A percentile compares a stretch with the other conserved stretches of the same genome.
phyloP scores from a whole-genome alignment of 139 green algal species.

The Diplosphaera chodatii region DNA sequence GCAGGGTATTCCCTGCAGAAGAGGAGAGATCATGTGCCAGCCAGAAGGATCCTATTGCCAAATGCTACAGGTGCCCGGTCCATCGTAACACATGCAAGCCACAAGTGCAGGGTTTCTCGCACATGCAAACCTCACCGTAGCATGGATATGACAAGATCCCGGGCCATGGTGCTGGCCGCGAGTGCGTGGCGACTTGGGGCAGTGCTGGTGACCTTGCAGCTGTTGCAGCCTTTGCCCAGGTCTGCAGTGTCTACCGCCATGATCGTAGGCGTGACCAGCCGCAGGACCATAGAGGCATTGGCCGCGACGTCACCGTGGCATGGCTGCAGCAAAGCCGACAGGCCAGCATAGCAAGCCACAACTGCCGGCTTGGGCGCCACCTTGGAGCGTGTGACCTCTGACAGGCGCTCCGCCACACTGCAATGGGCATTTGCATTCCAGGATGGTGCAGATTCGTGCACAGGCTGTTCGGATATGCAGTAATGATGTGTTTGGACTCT shows the following conservation, averaged over 20 bases:
- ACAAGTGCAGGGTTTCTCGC: too few species aligned
- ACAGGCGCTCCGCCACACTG: slow-evolving; percentile 17
- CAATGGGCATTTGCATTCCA: too few species aligned
- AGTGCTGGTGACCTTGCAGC: slow-evolving; percentile 6
- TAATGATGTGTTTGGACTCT: slow-evolving; percentile 1
- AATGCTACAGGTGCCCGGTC: too few species aligned
- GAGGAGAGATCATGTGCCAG: too few species aligned
- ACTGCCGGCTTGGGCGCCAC: slow-evolving; percentile 7
- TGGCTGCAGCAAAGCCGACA: slow-evolving; percentile 32
- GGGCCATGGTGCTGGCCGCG: slow-evolving; percentile 13
- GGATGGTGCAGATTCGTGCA: too few species aligned
- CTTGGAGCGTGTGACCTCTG: not conserved
- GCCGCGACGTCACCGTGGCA: slow-evolving; percentile 33
- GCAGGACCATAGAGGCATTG: slow-evolving; percentile 30
- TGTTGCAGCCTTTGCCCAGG: not conserved
- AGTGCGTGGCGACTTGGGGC: not conserved
- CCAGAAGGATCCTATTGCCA: too few species aligned
- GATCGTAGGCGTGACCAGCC: slow-evolving; percentile 32
- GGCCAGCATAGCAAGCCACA: slow-evolving; percentile 21
- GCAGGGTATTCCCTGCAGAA: slow-evolving; percentile 14
- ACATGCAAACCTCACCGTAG: too few species aligned
- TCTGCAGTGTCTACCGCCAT: slow-evolving; percentile 3
- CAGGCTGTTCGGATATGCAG: too few species aligned
- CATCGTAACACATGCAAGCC: too few species aligned
- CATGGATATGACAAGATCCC: slow-evolving; percentile 26